These are phyloP conservation scores for Exophiala spinifera DNA, from an alignment of 2,329 filamentous ascomycete species.

Conservation along the genomic window DNA sequence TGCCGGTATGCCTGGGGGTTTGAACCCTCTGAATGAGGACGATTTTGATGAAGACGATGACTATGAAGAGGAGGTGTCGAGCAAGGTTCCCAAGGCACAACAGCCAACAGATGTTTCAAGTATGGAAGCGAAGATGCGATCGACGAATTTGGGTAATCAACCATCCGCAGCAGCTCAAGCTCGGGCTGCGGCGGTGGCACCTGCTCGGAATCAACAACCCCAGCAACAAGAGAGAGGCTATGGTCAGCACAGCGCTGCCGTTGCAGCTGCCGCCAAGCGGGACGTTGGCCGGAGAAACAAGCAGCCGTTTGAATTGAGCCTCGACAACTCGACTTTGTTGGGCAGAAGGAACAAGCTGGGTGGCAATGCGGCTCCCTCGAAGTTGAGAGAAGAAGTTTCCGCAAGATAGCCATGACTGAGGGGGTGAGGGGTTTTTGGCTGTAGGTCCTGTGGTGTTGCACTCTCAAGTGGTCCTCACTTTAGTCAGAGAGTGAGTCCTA, in stretches of 20 bases:
- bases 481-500: background rate
- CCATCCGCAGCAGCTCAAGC: constrained; percentile 60
- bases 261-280: constrained; percentile 78
- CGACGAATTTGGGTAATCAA: constrained; percentile 66
- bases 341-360: constrained; percentile 56
- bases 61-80: constrained; percentile 48
- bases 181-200: constrained; percentile 49
- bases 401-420: constrained; percentile 16
- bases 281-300: constrained; percentile 72
- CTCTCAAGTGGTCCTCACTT: background rate
- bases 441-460: no score
- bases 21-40: constrained; percentile 64
- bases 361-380: constrained; percentile 18
- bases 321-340: constrained; percentile 86
- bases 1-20: constrained; percentile 51
- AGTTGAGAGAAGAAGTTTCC: constrained; percentile 29
- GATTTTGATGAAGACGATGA: constrained; percentile 63
- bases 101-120: constrained; percentile 61
- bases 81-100: constrained; percentile 66
- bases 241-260: constrained; percentile 80
- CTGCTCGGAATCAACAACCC: constrained; percentile 29
- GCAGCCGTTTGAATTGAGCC: constrained; percentile 84
- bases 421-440: no score
- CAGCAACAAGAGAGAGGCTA: constrained; percentile 66
- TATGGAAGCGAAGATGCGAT: constrained; percentile 83